Evolutionary conservation across 495 filamentous ascomycete genomes (phyloP).

Genomic region (Cudoniella acicularis): DNA sequence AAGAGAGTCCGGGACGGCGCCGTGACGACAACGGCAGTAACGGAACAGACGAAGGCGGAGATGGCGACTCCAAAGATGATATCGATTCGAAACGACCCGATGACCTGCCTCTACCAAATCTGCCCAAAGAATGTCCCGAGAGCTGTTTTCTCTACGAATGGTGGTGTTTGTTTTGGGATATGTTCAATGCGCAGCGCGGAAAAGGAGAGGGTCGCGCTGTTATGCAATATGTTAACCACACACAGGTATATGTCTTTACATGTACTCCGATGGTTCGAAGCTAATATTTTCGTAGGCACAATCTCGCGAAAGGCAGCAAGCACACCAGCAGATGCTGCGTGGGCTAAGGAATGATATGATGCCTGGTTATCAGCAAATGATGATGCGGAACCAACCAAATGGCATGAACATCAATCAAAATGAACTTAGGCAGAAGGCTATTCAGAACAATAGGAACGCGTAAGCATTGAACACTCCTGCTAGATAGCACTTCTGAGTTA

Average conservation of each 20-base stretch:
- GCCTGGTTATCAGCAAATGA: conserved; percentile 41
- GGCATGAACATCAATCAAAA: conserved; percentile 46
- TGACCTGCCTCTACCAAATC: conserved; percentile 72
- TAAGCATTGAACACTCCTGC: conserved; percentile 36
- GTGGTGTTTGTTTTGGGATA: conserved; percentile 97
- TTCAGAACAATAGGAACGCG: conserved; percentile 75
- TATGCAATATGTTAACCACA: conserved; percentile 71
- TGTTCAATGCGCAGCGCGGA: conserved; percentile 73
- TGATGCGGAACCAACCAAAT: conserved; percentile 56
- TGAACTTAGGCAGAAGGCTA: conserved; percentile 65
- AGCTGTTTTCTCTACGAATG: conserved; percentile 87
- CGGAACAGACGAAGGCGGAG: conserved; percentile 78
- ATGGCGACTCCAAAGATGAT: conserved; percentile 75
- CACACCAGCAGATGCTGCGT: conserved; percentile 67
- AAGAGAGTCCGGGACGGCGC: conserved; percentile 53
- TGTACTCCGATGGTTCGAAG: not conserved
- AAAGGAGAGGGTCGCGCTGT: conserved; percentile 38
- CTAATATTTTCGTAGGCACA: conserved; percentile 48
- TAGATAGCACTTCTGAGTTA: conserved; percentile 21
- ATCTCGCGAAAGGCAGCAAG: conserved; percentile 59
- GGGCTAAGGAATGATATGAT: conserved; percentile 56
- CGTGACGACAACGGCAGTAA: conserved; percentile 68
- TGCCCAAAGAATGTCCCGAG: conserved; percentile 58
- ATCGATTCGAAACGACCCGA: conserved; percentile 66
- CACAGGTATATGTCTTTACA: conserved; percentile 59